These are phyloP conservation scores for Termitomyces sp. DNA, from an alignment of 768 basidiomycete genomes.

Conservation along the genomic window DNA sequence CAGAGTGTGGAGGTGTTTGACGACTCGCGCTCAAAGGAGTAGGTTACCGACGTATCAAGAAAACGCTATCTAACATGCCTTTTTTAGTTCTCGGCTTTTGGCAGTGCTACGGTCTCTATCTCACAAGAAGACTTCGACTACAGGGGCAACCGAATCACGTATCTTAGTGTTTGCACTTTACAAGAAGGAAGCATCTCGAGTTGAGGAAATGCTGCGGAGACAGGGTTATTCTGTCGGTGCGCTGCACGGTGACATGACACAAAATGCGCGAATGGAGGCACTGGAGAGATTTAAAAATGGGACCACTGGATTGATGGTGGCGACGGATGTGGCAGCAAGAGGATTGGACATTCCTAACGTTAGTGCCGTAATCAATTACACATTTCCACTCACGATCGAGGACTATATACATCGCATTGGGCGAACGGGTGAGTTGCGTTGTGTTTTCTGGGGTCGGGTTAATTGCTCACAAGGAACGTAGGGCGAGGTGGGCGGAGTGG, in stretches of 20 bases:
- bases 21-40: conserved; percentile 84
- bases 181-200: conserved; percentile 94
- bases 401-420: conserved; percentile 90
- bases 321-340: conserved; percentile 96
- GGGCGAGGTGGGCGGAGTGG: conserved; percentile 89
- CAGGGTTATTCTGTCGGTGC: conserved; percentile 76
- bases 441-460: conserved; percentile 5
- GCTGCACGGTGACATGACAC: conserved; percentile 89
- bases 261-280: conserved; percentile 77
- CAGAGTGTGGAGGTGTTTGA: conserved; percentile 93
- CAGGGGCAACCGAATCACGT: conserved; percentile 51
- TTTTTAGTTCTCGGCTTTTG: conserved; percentile 52
- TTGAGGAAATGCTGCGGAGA: conserved; percentile 70
- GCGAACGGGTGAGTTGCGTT: conserved; percentile 58
- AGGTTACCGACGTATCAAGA: conserved; percentile 19
- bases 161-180: conserved; percentile 93
- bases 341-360: conserved; percentile 98
- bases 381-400: conserved; percentile 96
- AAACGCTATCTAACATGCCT: background rate
- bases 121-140: conserved; percentile 57
- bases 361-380: conserved; percentile 90
- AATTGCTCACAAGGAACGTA: conserved; percentile 24
- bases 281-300: conserved; percentile 85
- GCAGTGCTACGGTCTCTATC: conserved; percentile 47
- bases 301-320: conserved; percentile 76